Base-by-base conservation (phyloP, 1,139 yeast species). In the Geotrichum carabidarum region DNA sequence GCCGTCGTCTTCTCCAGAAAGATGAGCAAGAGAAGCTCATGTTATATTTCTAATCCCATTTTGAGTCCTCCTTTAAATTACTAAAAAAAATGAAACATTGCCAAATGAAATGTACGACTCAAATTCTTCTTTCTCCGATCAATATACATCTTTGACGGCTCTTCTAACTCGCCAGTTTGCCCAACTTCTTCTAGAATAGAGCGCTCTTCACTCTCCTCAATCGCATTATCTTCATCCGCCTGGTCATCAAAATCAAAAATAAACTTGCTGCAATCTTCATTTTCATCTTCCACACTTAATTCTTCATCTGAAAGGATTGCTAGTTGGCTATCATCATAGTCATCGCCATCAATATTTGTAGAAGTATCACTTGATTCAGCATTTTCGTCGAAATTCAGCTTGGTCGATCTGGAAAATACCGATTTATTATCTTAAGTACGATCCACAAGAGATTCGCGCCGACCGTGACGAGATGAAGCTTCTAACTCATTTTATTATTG, bases 171-270 rank as follows among this genome's bases (percentile, higher is more conserved):
- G 48, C 62, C 62, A 22, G 55, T 57, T 8, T 60, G 58, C 34
- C 63, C 59, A 18, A 68, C 58, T 46, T 72, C 74, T 44, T 68
- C 65, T 11, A 68, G 64, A 51, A 72, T 69, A 22, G 71, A 72
- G 41, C 63, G 65, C 54, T 71, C 75, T 56, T 72, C 76, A 31
- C 66, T 68, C 15, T 63, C 65, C 56, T 71, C 74, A 17, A 70
- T 62, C 12, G 60, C 60, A 35, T 57, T 56, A 9, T 65, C 67
- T 40, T 63, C 65, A 27, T 58, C 59, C 9, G 59, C 64, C 15
- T 58, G 65, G 42, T 53, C 67, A 17, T 65, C 65, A 32, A 61
- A 65, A 35, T 55, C 61, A 15, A 50, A 48, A 17, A 55, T 55
- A 14, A 51, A 50, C 17, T 65, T 70, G n/a, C 64, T 65, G n/a